A percentile compares a stretch with the other conserved stretches of the same genome.
phyloP scores from a whole-genome alignment of 129 eudicot genomes.

The Pulicaria dysenterica region DNA sequence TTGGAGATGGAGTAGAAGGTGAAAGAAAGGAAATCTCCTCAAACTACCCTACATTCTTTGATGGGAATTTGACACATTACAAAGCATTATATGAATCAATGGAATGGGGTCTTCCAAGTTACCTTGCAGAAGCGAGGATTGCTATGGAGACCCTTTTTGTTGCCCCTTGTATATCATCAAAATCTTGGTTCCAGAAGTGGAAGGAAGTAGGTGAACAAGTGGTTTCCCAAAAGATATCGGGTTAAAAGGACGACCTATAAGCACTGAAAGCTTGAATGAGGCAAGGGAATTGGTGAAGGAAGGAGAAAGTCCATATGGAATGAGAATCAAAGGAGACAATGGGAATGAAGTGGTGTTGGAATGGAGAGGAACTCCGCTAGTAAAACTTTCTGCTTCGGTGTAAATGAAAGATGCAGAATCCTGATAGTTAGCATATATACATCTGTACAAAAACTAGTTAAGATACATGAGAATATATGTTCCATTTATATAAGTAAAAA shows the following conservation, averaged over 20 bases:
- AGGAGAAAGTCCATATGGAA: conserved; percentile 32
- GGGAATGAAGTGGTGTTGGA: conserved; percentile 44
- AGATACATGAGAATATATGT: too few species aligned
- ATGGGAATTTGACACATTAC: conserved; percentile 27
- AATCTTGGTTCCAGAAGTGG: conserved; percentile 22
- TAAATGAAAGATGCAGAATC: background rate
- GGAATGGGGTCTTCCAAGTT: conserved; percentile 18
- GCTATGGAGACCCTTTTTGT: conserved; percentile 41
- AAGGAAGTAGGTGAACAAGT: conserved; percentile 15
- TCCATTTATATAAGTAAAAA: too few species aligned
- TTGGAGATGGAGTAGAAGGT: conserved; percentile 31
- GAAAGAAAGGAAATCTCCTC: background rate
- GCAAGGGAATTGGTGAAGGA: conserved; percentile 43
- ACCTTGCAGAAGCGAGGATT: conserved; percentile 33
- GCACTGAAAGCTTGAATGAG: conserved; percentile 39
- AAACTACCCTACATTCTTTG: conserved; percentile 21
- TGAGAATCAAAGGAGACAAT: conserved; percentile 31
- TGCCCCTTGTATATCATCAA: conserved; percentile 31
- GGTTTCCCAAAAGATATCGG: background rate
- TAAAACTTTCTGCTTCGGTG: background rate
- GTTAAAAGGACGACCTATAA: background rate
- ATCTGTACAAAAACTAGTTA: background rate
- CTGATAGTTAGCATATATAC: background rate
- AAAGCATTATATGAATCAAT: conserved; percentile 30
- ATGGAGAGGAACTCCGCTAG: conserved; percentile 42